Conservation (phyloP, 1,284 basidiomycete genomes). For the Vanrija sp. region DNA sequence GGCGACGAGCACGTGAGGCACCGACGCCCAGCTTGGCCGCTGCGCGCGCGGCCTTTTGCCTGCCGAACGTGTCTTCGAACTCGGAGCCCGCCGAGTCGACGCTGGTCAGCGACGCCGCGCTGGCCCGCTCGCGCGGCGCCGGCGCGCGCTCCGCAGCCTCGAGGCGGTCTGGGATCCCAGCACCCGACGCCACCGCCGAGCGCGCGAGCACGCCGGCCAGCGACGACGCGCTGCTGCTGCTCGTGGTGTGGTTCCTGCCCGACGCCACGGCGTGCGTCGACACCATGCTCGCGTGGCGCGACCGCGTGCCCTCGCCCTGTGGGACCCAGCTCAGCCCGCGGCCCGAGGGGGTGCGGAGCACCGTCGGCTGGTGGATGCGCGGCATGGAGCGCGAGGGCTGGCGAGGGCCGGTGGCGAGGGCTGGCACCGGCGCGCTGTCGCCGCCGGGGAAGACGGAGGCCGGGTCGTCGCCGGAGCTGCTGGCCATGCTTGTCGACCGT, state of each 20-base stretch:
- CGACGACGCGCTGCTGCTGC: not conserved
- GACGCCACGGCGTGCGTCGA: not conserved
- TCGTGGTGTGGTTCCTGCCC: not conserved
- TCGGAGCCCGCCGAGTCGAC: too few relatives aligned
- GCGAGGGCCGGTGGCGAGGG: not conserved
- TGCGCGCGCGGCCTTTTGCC: too few relatives aligned
- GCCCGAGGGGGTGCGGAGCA: conserved; percentile 19
- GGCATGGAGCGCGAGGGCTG: conserved; percentile 6
- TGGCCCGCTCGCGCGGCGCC: too few relatives aligned
- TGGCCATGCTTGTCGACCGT: not conserved
- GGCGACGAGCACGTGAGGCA: too few relatives aligned
- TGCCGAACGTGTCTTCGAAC: too few relatives aligned
- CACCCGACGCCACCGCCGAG: not conserved
- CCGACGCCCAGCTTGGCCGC: too few relatives aligned
- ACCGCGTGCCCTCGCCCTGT: not conserved
- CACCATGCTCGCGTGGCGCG: not conserved
- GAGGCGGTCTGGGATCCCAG: not conserved
- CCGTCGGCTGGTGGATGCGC: conserved; percentile 21
- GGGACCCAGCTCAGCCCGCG: conserved; percentile 15
- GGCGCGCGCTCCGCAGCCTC: not conserved
- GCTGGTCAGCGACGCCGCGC: too few relatives aligned
- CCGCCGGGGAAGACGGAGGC: not conserved
- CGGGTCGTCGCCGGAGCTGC: not conserved
- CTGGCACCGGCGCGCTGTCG: not conserved
- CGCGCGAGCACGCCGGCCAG: not conserved